Conservation (phyloP, 2,329 filamentous ascomycete genomes). For the Bipolaris bicolor region DNA sequence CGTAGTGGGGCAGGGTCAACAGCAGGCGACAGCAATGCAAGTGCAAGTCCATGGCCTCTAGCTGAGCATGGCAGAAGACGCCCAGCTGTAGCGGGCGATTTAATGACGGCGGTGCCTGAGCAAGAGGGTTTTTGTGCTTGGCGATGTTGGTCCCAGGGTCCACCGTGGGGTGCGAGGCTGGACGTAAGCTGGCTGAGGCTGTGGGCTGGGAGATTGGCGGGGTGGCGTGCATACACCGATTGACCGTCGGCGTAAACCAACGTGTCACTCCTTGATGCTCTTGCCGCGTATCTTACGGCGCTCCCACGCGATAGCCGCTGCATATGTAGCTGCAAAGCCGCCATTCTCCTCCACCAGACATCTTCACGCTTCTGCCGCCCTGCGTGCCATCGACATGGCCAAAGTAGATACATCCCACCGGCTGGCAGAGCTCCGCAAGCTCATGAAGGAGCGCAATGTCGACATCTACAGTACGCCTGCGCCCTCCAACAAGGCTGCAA, state of each 20-base stretch:
- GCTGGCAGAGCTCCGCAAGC: constrained; percentile 74
- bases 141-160: constrained; percentile 9
- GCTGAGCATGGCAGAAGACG: background rate
- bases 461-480: constrained; percentile 82
- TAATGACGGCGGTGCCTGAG: constrained; percentile 3
- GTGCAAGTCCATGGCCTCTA: constrained; percentile 23
- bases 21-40: constrained; percentile 7
- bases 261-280: constrained; percentile 32
- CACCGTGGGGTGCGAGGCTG: constrained; percentile 13
- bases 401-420: constrained; percentile 79
- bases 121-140: constrained; percentile 7
- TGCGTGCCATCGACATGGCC: constrained; percentile 67
- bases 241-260: constrained; percentile 27
- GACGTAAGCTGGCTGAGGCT: constrained; percentile 1
- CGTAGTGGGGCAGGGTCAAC: constrained; percentile 14
- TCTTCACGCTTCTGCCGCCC: constrained; percentile 40
- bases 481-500: background rate
- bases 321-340: constrained; percentile 34
- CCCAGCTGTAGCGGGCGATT: background rate
- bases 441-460: constrained; percentile 87
- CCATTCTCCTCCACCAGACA: constrained; percentile 24
- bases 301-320: constrained; percentile 35
- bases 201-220: constrained; percentile 16
- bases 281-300: constrained; percentile 38
- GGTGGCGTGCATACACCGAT: constrained; percentile 29